A percentile compares a stretch with the other conserved stretches of the same genome.
Evolutionary conservation across 106 monocot genomes (phyloP).

Genomic region (Vanilla planifolia): DNA sequence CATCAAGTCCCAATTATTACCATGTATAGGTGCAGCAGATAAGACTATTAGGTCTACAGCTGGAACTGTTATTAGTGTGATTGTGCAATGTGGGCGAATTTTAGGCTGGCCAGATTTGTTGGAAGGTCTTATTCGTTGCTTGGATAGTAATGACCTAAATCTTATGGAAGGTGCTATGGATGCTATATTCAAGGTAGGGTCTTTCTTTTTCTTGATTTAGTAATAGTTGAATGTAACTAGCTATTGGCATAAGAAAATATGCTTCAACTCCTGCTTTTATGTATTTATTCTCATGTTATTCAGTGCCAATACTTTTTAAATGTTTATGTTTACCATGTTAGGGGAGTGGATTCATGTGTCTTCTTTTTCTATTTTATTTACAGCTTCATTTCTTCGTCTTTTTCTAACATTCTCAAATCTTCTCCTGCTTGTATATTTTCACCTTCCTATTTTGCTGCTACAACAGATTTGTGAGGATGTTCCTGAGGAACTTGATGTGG

Average conservation of each 20-base stretch:
- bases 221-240: background rate
- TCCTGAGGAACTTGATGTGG: conserved; percentile 84
- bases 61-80: conserved; percentile 87
- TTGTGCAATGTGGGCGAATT: conserved; percentile 60
- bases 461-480: conserved; percentile 90
- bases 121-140: conserved; percentile 79
- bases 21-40: conserved; percentile 77
- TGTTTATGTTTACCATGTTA: too few relatives aligned
- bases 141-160: conserved; percentile 90
- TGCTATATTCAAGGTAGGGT: conserved; percentile 78
- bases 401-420: background rate
- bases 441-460: background rate
- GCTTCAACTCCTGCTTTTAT: too few relatives aligned
- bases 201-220: background rate
- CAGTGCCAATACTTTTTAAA: too few relatives aligned
- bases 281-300: too few relatives aligned
- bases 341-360: too few relatives aligned
- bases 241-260: too few relatives aligned
- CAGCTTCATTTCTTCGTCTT: too few relatives aligned
- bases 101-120: conserved; percentile 88
- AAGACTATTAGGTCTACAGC: conserved; percentile 82
- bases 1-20: conserved; percentile 74
- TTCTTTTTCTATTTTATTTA: too few relatives aligned
- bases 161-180: conserved; percentile 99
- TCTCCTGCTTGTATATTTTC: background rate